These are phyloP conservation scores for Verticillium nonalfalfae DNA, from an alignment of 2,329 filamentous ascomycete species.

Conservation along the genomic window DNA sequence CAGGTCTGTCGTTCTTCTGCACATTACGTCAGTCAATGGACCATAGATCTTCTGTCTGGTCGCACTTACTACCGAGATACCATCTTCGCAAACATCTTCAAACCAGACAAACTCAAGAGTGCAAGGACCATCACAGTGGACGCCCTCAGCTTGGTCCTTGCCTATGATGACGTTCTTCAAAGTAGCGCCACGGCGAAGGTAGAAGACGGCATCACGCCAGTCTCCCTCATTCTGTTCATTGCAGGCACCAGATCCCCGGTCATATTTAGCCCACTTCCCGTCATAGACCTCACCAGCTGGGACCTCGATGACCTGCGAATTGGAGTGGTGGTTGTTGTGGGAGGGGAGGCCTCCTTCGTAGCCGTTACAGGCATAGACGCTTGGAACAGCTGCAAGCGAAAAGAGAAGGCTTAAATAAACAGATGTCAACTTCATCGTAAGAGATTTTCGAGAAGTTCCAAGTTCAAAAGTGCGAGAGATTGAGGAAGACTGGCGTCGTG, in stretches of 20 bases:
- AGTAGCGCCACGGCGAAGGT: slow-evolving; percentile 32
- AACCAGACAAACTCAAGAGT: slow-evolving; percentile 39
- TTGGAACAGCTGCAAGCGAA: slow-evolving; percentile 16
- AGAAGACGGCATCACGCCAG: slow-evolving; percentile 33
- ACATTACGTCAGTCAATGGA: neutral
- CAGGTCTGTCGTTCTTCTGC: slow-evolving; percentile 9
- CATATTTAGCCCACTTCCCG: slow-evolving; percentile 27
- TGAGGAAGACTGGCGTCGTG: neutral
- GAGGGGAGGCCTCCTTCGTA: slow-evolving; percentile 22
- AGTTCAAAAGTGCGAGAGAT: neutral
- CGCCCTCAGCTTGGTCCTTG: slow-evolving; percentile 28
- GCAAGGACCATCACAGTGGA: slow-evolving; percentile 37
- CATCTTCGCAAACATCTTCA: slow-evolving; percentile 38
- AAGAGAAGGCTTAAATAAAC: neutral
- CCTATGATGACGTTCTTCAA: slow-evolving; percentile 42
- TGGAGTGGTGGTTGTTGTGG: slow-evolving; percentile 17
- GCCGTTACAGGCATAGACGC: slow-evolving; percentile 20
- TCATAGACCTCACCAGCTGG: slow-evolving; percentile 23
- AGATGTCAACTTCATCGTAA: neutral
- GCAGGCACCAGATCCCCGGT: slow-evolving; percentile 32
- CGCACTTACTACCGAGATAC: slow-evolving; percentile 18
- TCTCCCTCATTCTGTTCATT: slow-evolving; percentile 33
- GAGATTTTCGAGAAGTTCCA: neutral
- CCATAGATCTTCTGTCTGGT: too few species aligned
- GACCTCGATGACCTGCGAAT: slow-evolving; percentile 23